Percentiles rank a stretch among this genome's conserved stretches.
phyloP scores from a whole-genome alignment of 2,329 filamentous ascomycete species.

The Stagonosporopsis cucurbitacearum region DNA sequence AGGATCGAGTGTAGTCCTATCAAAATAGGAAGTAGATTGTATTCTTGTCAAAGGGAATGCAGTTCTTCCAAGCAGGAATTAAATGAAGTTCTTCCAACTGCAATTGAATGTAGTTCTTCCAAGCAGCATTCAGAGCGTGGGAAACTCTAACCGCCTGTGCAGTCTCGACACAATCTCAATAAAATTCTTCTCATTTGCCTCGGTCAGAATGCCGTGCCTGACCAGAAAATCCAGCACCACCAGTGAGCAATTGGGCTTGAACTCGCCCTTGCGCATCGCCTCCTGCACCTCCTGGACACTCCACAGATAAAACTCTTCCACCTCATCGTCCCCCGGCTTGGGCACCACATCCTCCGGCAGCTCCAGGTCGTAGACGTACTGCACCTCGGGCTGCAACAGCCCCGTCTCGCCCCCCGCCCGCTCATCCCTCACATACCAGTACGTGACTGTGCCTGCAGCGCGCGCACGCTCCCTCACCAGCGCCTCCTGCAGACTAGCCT shows the following conservation, averaged over 20 bases:
- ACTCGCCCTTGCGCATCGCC: slow-evolving; percentile 73
- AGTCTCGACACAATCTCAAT: slow-evolving; percentile 76
- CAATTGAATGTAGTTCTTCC: too few relatives aligned
- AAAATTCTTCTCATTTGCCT: slow-evolving; percentile 79
- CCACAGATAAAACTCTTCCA: slow-evolving; percentile 81
- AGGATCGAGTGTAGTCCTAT: too few relatives aligned
- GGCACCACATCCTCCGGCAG: slow-evolving; percentile 72
- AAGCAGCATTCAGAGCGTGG: slow-evolving; percentile 47
- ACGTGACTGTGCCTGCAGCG: slow-evolving; percentile 75
- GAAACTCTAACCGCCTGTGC: slow-evolving; percentile 82
- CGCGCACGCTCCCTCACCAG: slow-evolving; percentile 68
- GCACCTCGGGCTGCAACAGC: slow-evolving; percentile 85
- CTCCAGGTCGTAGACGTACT: slow-evolving; percentile 91
- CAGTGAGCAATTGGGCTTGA: slow-evolving; percentile 91
- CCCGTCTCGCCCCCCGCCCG: slow-evolving; percentile 80
- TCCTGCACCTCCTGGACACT: slow-evolving; percentile 76
- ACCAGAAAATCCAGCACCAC: slow-evolving; percentile 90
- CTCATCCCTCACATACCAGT: slow-evolving; percentile 80
- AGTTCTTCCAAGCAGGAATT: too few relatives aligned
- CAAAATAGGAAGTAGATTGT: too few relatives aligned
- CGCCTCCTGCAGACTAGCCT: slow-evolving; percentile 77
- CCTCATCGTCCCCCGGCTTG: slow-evolving; percentile 84
- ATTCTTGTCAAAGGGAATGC: too few relatives aligned
- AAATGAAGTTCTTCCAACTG: too few relatives aligned
- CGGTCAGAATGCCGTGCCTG: slow-evolving; percentile 79